These are phyloP conservation scores for Fraxinus baroniana DNA, from an alignment of 305 asterid genomes.

Conservation along the genomic window DNA sequence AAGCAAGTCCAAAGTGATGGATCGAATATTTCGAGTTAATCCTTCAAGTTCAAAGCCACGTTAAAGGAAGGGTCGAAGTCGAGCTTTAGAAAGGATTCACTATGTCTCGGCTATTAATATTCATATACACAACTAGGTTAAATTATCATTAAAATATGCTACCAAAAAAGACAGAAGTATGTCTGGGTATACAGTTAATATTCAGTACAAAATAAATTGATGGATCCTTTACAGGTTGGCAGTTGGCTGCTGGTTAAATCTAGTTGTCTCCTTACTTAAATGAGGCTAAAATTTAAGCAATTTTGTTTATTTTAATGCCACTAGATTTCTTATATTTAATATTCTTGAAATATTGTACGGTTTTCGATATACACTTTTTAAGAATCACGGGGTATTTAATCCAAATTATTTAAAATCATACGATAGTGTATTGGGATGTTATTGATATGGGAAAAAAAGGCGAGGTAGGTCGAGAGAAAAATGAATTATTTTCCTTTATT, in stretches of 20 bases:
- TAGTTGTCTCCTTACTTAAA: conserved; percentile 11
- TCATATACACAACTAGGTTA: background rate
- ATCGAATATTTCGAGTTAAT: background rate
- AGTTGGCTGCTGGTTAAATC: conserved; percentile 8
- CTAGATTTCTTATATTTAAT: conserved; percentile 7
- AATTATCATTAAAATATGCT: background rate
- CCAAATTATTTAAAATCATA: background rate
- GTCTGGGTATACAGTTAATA: background rate
- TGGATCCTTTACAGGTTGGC: conserved; percentile 5
- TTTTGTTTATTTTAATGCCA: background rate
- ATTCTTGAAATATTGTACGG: background rate
- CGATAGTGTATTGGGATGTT: background rate
- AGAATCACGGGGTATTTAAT: background rate
- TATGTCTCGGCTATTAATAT: background rate
- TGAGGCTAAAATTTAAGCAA: conserved; percentile 19
- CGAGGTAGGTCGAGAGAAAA: background rate
- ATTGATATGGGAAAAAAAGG: background rate
- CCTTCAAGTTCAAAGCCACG: background rate
- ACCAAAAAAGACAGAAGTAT: background rate
- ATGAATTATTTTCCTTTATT: no score
- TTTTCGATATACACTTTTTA: no score
- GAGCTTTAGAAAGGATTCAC: background rate
- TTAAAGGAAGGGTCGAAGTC: background rate
- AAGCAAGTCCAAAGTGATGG: background rate
- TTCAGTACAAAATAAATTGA: background rate